A percentile compares a stretch with the other conserved stretches of the same genome.
These are phyloP conservation scores for Pichia sp. DNA, from an alignment of 1,139 yeast species.

Conservation along the genomic window DNA sequence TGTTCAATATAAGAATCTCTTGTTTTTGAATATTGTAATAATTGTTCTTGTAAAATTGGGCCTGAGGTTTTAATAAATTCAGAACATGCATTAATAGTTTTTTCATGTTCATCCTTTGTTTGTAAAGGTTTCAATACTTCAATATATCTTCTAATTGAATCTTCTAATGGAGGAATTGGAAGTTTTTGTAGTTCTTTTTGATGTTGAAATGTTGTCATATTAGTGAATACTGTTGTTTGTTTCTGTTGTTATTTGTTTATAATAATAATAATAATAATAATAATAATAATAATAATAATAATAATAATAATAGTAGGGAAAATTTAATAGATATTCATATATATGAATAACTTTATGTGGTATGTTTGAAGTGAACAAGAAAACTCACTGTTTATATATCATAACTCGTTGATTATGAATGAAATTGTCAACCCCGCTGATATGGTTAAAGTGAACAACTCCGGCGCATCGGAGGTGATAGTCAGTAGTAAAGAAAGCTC, in stretches of 20 bases:
- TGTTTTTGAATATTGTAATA: slow-evolving; percentile 54
- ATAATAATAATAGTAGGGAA: too few relatives aligned
- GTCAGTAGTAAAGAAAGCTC: too few relatives aligned
- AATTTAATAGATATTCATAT: too few relatives aligned
- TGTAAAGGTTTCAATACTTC: slow-evolving; percentile 69
- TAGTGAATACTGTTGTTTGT: background rate
- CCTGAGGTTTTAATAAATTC: slow-evolving; percentile 52
- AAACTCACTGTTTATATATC: background rate
- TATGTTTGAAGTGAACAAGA: too few relatives aligned
- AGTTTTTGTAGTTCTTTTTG: slow-evolving; percentile 56
- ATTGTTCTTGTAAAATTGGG: slow-evolving; percentile 54
- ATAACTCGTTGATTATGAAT: too few relatives aligned
- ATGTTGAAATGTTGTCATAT: slow-evolving; percentile 35
- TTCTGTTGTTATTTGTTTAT: too few relatives aligned
- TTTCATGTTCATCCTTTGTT: slow-evolving; percentile 60
- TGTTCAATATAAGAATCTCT: slow-evolving; percentile 83
- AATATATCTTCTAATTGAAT: slow-evolving; percentile 60
- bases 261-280: too few relatives aligned
- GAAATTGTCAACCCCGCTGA: background rate
- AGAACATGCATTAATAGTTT: slow-evolving; percentile 55
- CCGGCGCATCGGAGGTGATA: slow-evolving; percentile 11
- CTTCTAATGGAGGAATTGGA: slow-evolving; percentile 71
- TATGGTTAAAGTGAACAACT: background rate
- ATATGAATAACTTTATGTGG: too few relatives aligned
- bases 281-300: too few relatives aligned